Evolutionary conservation across 2,329 filamentous ascomycete genomes (phyloP).

Genomic region (Parasarocladium wereldwijsianum): DNA sequence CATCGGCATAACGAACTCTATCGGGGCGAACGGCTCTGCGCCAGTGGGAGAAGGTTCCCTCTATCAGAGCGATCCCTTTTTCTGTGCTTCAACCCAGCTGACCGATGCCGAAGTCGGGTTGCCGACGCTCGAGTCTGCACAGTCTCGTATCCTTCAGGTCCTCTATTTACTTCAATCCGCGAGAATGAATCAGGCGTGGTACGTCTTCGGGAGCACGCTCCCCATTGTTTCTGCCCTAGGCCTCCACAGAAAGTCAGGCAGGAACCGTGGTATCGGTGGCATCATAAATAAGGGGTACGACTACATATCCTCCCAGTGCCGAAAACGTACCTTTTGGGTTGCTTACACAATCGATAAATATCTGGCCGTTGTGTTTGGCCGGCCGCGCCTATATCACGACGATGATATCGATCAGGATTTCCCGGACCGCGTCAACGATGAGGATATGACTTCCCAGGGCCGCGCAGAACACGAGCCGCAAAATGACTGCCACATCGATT

Average conservation of each 20-base stretch:
- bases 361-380: constrained; percentile 44
- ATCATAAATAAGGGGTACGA: constrained; percentile 10
- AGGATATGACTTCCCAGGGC: constrained; percentile 32
- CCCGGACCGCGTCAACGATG: constrained; percentile 38
- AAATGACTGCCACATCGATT: constrained; percentile 31
- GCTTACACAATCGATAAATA: constrained; percentile 48
- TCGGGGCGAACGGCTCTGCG: not conserved
- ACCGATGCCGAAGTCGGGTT: constrained; percentile 12
- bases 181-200: constrained; percentile 13
- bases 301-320: constrained; percentile 31
- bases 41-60: constrained; percentile 2
- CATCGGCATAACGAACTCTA: not conserved
- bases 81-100: constrained; percentile 9
- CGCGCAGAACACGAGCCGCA: constrained; percentile 13
- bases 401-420: constrained; percentile 47
- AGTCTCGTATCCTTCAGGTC: constrained; percentile 10
- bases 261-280: constrained; percentile 3
- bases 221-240: constrained; percentile 10
- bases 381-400: constrained; percentile 44
- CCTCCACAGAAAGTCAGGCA: constrained; percentile 8
- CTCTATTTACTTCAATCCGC: constrained; percentile 10
- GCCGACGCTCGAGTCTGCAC: constrained; percentile 12
- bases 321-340: constrained; percentile 44
- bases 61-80: constrained; percentile 12
- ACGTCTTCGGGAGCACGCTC: constrained; percentile 10